Percentiles rank a stretch among this genome's conserved stretches.
Evolutionary conservation across 352 stramenopile species (phyloP).

Genomic region (Pythium rishiriense): DNA sequence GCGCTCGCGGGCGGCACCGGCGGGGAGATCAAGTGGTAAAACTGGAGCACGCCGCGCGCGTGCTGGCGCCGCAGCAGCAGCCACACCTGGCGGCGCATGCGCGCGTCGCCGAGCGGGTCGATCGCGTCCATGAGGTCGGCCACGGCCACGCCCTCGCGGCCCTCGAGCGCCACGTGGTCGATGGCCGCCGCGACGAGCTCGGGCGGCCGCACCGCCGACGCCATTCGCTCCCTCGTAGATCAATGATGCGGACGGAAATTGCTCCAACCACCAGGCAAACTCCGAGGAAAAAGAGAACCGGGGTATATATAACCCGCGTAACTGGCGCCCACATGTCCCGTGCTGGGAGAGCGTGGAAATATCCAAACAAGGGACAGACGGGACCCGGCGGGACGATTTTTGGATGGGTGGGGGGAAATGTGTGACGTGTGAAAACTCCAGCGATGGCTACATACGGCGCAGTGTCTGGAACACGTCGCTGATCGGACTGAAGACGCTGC

Average conservation of each 20-base stretch:
- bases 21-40: slow-evolving; percentile 37
- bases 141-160: slow-evolving; percentile 42
- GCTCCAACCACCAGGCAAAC: slow-evolving; percentile 10
- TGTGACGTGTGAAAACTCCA: slow-evolving; percentile 4
- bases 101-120: slow-evolving; percentile 40
- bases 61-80: slow-evolving; percentile 50
- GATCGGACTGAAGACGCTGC: slow-evolving; percentile 36
- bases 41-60: slow-evolving; percentile 44
- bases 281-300: not conserved
- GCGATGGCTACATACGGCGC: slow-evolving; percentile 30
- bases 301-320: slow-evolving; percentile 11
- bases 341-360: not conserved
- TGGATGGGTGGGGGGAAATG: not conserved
- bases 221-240: not conserved
- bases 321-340: not conserved
- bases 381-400: too few relatives aligned
- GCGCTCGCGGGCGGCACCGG: not conserved
- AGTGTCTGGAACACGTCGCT: slow-evolving; percentile 27
- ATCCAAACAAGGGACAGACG: slow-evolving; percentile 7
- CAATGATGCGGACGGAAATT: slow-evolving; percentile 1
- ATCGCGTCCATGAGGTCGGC: slow-evolving; percentile 40
- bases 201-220: slow-evolving; percentile 29
- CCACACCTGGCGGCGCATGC: slow-evolving; percentile 58
- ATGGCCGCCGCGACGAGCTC: slow-evolving; percentile 59
- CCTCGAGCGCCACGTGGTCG: slow-evolving; percentile 67